Conservation (phyloP, 2,329 filamentous ascomycete genomes). For the Colletotrichum chrysophilum region DNA sequence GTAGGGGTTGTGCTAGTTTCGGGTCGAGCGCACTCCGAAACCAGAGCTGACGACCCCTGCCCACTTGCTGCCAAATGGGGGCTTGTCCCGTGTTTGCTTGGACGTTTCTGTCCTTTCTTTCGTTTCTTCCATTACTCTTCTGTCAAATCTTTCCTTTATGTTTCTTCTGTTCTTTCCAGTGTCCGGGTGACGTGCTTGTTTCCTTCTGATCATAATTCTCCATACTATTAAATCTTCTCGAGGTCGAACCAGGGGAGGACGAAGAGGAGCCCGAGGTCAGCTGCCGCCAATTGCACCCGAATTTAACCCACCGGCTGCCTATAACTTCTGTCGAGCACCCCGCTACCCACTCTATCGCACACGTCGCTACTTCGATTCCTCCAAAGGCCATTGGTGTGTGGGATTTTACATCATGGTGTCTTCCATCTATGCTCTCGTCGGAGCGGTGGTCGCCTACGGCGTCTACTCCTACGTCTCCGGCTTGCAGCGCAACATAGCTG, state of each 20-base stretch:
- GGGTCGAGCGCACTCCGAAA: constrained; percentile 17
- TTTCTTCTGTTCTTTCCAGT: not conserved
- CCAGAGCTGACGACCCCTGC: not conserved
- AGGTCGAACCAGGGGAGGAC: not conserved
- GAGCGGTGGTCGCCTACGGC: constrained; percentile 36
- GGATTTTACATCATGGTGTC: constrained; percentile 35
- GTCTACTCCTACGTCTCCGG: constrained; percentile 35
- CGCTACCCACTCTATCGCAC: not conserved
- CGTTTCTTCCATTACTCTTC: constrained; percentile 7
- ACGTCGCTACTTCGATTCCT: not conserved
- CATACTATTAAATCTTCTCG: not conserved
- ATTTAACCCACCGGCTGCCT: not conserved
- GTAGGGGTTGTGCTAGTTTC: constrained; percentile 14
- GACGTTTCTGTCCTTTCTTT: constrained; percentile 9
- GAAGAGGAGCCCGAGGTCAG: not conserved
- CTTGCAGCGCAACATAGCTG: constrained; percentile 50
- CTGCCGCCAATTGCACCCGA: not conserved
- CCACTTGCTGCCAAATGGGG: not conserved
- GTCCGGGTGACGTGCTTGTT: not conserved
- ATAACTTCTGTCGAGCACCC: not conserved
- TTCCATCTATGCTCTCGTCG: constrained; percentile 37
- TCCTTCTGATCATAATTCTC: not conserved
- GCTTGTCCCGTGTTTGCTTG: not conserved
- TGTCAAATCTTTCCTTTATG: not conserved
- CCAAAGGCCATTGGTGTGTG: not conserved